A percentile compares a stretch with the other conserved stretches of the same genome.
phyloP scores from a whole-genome alignment of 139 green algal species.

The Diplosphaera chodatii region DNA sequence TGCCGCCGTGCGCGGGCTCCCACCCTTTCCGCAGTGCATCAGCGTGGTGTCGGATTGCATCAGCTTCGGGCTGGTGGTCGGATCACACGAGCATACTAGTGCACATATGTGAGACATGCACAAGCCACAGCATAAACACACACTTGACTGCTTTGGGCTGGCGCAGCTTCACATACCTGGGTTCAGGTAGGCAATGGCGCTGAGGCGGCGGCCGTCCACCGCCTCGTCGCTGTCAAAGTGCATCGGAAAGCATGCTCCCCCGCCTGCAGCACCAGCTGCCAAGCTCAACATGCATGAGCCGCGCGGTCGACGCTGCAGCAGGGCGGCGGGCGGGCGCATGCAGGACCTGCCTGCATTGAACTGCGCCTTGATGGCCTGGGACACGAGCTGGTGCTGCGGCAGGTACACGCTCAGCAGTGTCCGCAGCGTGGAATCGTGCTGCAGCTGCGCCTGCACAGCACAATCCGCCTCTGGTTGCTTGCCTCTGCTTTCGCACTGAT shows the following conservation, averaged over 20 bases:
- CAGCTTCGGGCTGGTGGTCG: no score
- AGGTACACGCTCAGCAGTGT: constrained; percentile 58
- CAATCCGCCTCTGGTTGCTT: no score
- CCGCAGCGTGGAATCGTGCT: constrained; percentile 44
- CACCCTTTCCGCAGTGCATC: constrained; percentile 23
- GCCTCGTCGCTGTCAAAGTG: constrained; percentile 65
- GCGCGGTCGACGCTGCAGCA: no score
- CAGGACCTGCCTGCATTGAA: constrained; percentile 36
- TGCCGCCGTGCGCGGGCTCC: constrained; percentile 44
- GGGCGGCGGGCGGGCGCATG: neutral
- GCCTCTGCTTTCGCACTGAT: no score
- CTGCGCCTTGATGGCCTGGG: constrained; percentile 74
- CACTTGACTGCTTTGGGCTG: no score
- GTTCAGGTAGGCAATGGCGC: constrained; percentile 51
- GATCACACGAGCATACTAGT: no score
- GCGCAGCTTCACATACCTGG: no score
- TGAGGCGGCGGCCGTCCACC: constrained; percentile 57
- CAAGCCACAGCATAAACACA: no score
- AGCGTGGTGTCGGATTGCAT: no score
- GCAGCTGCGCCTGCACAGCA: constrained; percentile 37
- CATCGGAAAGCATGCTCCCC: constrained; percentile 70
- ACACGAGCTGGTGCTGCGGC: constrained; percentile 46
- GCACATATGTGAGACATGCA: no score
- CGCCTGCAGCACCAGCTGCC: constrained; percentile 14
- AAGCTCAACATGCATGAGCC: no score